phyloP scores from a whole-genome alignment of 306 rosid genomes.

The Rosa multiflora region DNA sequence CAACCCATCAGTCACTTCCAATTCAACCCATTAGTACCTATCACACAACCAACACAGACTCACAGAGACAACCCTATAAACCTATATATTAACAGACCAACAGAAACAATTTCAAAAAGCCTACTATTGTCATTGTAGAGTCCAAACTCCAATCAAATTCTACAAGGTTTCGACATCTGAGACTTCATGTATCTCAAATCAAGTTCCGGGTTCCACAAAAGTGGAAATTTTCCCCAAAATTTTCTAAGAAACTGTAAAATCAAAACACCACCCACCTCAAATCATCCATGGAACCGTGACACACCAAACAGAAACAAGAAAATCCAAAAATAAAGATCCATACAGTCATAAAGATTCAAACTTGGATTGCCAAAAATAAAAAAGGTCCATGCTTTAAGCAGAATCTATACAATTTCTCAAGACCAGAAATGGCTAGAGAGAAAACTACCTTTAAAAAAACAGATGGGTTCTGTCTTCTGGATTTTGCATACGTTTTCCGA shows the following conservation, averaged over 20 bases:
- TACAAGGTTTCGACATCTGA: neutral
- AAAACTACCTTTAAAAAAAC: constrained; percentile 9
- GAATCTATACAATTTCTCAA: neutral
- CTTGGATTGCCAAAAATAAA: neutral
- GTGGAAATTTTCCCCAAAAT: neutral
- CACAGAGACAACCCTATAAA: neutral
- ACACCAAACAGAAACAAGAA: neutral
- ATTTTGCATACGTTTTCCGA: neutral
- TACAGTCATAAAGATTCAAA: neutral
- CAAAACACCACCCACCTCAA: constrained; percentile 17
- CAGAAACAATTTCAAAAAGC: too few species aligned
- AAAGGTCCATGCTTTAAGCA: neutral
- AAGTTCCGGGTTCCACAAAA: neutral
- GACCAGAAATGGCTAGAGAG: neutral
- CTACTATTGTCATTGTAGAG: neutral
- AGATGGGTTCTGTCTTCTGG: constrained; percentile 16
- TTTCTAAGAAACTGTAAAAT: neutral
- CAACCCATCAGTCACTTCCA: neutral
- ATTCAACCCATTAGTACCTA: constrained; percentile 4
- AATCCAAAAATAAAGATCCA: neutral
- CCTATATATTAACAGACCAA: neutral
- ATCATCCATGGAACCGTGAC: neutral
- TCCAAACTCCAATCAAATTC: neutral
- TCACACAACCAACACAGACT: neutral
- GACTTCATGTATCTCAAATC: neutral